Evolutionary conservation across 1,139 yeast genomes (phyloP).

Genomic region (Hanseniaspora uvarum): DNA sequence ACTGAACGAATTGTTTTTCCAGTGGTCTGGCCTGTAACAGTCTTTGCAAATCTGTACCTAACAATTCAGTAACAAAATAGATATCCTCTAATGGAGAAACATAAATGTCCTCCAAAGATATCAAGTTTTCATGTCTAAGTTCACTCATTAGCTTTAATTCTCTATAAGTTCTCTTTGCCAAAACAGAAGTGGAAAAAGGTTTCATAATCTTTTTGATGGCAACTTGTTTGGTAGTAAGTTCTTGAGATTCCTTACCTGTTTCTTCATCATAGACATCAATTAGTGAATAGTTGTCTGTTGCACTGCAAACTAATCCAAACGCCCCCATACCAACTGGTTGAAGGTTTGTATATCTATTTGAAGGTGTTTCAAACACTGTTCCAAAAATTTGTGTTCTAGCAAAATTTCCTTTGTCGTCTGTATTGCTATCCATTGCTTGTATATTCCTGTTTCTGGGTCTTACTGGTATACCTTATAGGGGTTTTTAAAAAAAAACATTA

Average conservation of each 20-base stretch:
- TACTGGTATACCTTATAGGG: no score
- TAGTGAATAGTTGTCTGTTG: conserved; percentile 52
- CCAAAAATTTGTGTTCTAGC: conserved; percentile 52
- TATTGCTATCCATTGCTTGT: background rate
- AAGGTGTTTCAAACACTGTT: conserved; percentile 87
- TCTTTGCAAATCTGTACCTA: conserved; percentile 92
- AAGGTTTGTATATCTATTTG: conserved; percentile 66
- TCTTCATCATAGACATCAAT: conserved; percentile 7
- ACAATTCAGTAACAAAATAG: conserved; percentile 90
- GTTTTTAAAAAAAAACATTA: no score
- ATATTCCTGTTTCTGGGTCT: no score
- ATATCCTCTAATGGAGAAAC: conserved; percentile 92
- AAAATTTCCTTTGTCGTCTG: conserved; percentile 30
- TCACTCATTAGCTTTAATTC: conserved; percentile 89
- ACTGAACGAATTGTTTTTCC: conserved; percentile 92
- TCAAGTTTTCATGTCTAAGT: conserved; percentile 85
- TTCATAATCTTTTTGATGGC: conserved; percentile 97
- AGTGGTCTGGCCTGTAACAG: conserved; percentile 83
- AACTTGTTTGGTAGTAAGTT: conserved; percentile 79
- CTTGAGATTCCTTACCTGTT: conserved; percentile 1
- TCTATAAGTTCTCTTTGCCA: conserved; percentile 92
- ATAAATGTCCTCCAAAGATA: conserved; percentile 86
- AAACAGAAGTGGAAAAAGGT: conserved; percentile 87
- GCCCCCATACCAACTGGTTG: conserved; percentile 99
- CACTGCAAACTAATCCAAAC: conserved; percentile 94